phyloP scores from a whole-genome alignment of 2,329 filamentous ascomycete genomes.

The Beauveria asiatica region DNA sequence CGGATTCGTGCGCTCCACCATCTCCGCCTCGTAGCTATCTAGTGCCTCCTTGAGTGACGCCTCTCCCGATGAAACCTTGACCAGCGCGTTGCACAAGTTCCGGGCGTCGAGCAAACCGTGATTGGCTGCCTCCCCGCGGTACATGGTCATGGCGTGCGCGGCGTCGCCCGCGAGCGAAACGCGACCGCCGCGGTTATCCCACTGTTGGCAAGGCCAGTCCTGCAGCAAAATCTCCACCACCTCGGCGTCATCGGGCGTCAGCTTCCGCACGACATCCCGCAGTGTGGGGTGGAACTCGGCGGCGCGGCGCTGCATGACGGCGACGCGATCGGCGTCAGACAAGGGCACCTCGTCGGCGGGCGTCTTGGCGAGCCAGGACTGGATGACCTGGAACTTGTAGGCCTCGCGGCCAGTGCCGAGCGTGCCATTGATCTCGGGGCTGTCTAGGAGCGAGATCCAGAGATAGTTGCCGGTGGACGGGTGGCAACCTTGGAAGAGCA shows the following conservation, averaged over 20 bases:
- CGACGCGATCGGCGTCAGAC: slow-evolving; percentile 24
- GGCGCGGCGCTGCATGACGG: slow-evolving; percentile 31
- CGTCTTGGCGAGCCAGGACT: slow-evolving; percentile 35
- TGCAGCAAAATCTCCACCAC: slow-evolving; percentile 27
- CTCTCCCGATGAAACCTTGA: slow-evolving; percentile 12
- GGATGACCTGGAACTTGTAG: slow-evolving; percentile 35
- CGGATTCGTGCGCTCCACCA: slow-evolving; percentile 20
- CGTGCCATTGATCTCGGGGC: slow-evolving; percentile 28
- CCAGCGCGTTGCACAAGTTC: slow-evolving; percentile 20
- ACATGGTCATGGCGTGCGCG: slow-evolving; percentile 53
- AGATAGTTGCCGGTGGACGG: slow-evolving; percentile 40
- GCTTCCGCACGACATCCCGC: slow-evolving; percentile 30
- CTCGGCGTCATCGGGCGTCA: slow-evolving; percentile 31
- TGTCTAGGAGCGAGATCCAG: slow-evolving; percentile 40
- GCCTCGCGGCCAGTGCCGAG: slow-evolving; percentile 22
- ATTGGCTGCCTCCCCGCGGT: slow-evolving; percentile 31
- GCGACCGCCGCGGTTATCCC: slow-evolving; percentile 33
- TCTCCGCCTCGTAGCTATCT: slow-evolving; percentile 23
- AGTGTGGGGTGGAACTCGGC: slow-evolving; percentile 29
- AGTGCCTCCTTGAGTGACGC: slow-evolving; percentile 14
- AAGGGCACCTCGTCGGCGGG: slow-evolving; percentile 25
- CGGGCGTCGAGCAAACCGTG: slow-evolving; percentile 33
- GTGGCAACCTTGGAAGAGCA: slow-evolving; percentile 46
- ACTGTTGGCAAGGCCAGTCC: slow-evolving; percentile 30
- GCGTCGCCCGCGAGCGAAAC: slow-evolving; percentile 45